These are phyloP conservation scores for Chalaropsis thielavioides DNA, from an alignment of 2,329 filamentous ascomycete species.

Conservation along the genomic window DNA sequence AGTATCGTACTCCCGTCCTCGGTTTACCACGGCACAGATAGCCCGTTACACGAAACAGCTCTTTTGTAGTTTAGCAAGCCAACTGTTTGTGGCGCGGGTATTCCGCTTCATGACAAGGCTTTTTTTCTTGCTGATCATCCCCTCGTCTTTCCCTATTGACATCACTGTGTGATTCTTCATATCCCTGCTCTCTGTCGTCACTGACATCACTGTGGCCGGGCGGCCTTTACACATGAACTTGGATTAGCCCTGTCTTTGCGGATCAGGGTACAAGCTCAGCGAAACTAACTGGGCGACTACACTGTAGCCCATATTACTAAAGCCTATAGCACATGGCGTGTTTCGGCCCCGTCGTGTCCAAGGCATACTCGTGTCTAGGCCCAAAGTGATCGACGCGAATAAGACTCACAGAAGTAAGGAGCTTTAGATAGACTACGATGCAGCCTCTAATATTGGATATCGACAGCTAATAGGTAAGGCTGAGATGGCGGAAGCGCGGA, in stretches of 20 bases:
- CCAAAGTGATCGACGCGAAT: not conserved
- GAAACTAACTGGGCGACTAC: not conserved
- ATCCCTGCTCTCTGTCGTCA: not conserved
- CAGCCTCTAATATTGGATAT: not conserved
- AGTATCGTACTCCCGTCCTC: not conserved
- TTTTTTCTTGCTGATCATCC: not conserved
- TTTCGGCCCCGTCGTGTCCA: not conserved
- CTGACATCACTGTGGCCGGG: not conserved
- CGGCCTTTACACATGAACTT: not conserved
- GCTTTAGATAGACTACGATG: not conserved
- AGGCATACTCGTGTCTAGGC: not conserved
- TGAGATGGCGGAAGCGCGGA: not conserved
- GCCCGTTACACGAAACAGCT: not conserved
- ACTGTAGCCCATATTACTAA: not conserved
- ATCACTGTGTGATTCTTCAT: not conserved
- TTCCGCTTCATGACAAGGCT: not conserved
- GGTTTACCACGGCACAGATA: not conserved
- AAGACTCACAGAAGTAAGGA: not conserved
- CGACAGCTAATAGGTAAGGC: not conserved
- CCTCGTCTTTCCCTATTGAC: not conserved
- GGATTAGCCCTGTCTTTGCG: not conserved
- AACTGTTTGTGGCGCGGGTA: not conserved
- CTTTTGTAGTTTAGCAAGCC: not conserved
- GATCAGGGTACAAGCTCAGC: not conserved
- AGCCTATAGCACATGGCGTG: not conserved